Evolutionary conservation across 352 stramenopile genomes (phyloP), one percentile per base, ranked within the genome.

Genomic region (Globisporangium megalacanthum): DNA sequence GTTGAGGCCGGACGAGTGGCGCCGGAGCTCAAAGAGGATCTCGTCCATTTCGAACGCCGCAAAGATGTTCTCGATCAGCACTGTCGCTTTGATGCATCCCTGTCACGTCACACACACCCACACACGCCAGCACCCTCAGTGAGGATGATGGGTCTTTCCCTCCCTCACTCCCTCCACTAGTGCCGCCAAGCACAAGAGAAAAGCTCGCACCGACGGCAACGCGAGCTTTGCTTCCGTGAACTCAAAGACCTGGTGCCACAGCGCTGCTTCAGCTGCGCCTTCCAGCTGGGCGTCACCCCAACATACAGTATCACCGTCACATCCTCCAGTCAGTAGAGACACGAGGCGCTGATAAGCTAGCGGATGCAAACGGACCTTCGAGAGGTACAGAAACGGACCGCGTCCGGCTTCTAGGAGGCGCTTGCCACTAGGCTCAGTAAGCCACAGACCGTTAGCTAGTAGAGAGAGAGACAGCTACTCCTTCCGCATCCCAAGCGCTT

Each of bases 31-130:
- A 60, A 94, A 98, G 4, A 98, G 73, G 58, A 95, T 92, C 55
- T 98, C 95, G 61, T 99, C 95, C 92, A 98, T 98, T 62, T 98
- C 83, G 66, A 98, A 98, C 17, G 91, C 93, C 8, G 95, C 96
- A 52, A 96, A 96, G 56, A 99, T 97, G 41, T 90, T 99, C 66
- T 99, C 96, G 44, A 99, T 91, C 29, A 99, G 71, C 36, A 97
- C 91, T 0, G 92, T 98, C 11, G 87, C 89, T 49, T 91, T 89
- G 64, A 98, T 97, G 29, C 58, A 70, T 44, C 77, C 78, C 66
- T 85, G 46, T 6, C 42, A 4, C 2, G 15, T 9, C 42, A 11
- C 8, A 19, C 17, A 9, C 42, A 9, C 42, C 6, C 8, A 14
- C 6, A 17, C 41, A 45, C 10, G 11, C 1, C 6, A 9, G 6